Evolutionary conservation across 495 filamentous ascomycete species (phyloP), one percentile per base, ranked within the genome.

Genomic region (Trichoderma orchidacearum): DNA sequence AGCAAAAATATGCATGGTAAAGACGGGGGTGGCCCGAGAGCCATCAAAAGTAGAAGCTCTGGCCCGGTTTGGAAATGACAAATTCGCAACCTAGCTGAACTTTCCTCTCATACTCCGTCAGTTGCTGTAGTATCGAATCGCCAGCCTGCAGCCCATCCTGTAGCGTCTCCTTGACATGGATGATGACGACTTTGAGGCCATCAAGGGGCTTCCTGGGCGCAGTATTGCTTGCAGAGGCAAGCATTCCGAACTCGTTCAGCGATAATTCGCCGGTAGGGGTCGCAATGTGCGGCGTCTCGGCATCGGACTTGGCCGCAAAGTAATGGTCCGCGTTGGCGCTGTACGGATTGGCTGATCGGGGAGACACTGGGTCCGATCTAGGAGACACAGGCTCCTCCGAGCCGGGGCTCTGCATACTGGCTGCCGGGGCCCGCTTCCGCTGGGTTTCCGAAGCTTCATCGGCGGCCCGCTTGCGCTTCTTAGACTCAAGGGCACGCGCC

Each of bases 121-220:
- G 68, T 61, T 95, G 77, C 55, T 65, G 57, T n/a, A 92, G 61
- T 11, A 97, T 93, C 3, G 61, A 77, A 23, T 86, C 80, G 0
- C 76, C 73, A 0, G 84, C 78, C 41, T 73, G 64, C 12, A 80
- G 79, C 15, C 81, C 86, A 58, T 79, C 81, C 41, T 75, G 71
- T 27, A 92, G 71, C 56, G 80, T 84, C 52, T 93, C 89, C 63
- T 91, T 91, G 60, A 90, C 78, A 70, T 93, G 78, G 29, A 92
- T 94, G 35, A 93, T 79, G 38, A 90, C 85, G 12, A 95, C 72
- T 53, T 75, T 78, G 2, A 84, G 60, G 0, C 80, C 81, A 25
- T 55, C 53, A 18, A 55, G 53, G 30, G 30, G 53, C 30, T 35
- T 32, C 32, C 36, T 15, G 15, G 17, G 8, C 6, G 8, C 23